Evolutionary conservation across 2,329 filamentous ascomycete species (phyloP), one percentile per base, ranked within the genome.

Genomic region (Westerdykella aurantiaca): DNA sequence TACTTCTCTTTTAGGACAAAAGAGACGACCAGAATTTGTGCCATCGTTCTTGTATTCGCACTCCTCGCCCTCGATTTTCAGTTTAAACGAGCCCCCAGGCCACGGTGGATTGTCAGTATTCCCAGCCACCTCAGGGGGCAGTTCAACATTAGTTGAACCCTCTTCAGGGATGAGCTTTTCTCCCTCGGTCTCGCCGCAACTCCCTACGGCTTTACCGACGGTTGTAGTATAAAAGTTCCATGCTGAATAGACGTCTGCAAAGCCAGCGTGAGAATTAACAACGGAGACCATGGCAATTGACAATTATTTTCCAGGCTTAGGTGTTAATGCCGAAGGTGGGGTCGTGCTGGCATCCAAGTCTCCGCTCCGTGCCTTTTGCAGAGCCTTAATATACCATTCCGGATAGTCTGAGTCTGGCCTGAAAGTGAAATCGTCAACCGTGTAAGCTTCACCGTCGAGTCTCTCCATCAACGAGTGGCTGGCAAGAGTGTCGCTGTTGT

Each of bases 11-110:
- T 44, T 33, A 3, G 38, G 43, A 37, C 45, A 51, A 21, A 46
- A 48, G n/a, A 51, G 41, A 12, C 43, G 14, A 23, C 48, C 43
- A 38, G 45, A 16, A 43, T 48, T 48, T 16, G 38, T 46, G 17
- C 48, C 43, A 41, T 48, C 45, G 29, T 38, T 42, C 43, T 51
- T 51, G 37, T 51, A 46, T 37, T 48, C 38, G 37, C 46, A 48
- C 5, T 41, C 29, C 33, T 42, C 34, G 17, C 48, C 48, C 17
- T 46, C 43, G 17, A 51, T 44, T 5, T 46, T 46, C 41, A 51
- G 14, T 23, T 48, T 46, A 37, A 42, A 51, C 18, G 13, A 29
- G 14, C 45, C 48, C 14, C 37, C 46, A 17, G 48, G 45, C 52
- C 31, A 23, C 54, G 33, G 52, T 18, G 35, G 40, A 29, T 50